These are phyloP conservation scores for Fusarium torreyae DNA, from an alignment of 2,329 filamentous ascomycete genomes.

Conservation along the genomic window DNA sequence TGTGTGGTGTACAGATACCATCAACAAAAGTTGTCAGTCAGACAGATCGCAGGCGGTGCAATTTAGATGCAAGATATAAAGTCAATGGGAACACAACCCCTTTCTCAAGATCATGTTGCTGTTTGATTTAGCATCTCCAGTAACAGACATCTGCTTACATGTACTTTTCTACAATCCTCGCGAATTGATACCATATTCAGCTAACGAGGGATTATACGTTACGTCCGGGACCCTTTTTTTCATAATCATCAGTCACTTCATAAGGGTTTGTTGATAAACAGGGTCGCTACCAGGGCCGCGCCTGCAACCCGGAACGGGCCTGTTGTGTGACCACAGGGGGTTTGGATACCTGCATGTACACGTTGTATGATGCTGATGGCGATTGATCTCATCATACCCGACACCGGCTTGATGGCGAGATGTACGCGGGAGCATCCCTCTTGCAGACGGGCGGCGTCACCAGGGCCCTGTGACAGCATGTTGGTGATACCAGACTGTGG, in stretches of 20 bases:
- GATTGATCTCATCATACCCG: slow-evolving; percentile 38
- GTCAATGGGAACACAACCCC: slow-evolving; percentile 42
- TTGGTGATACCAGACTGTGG: slow-evolving; percentile 39
- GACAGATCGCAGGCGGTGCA: slow-evolving; percentile 48
- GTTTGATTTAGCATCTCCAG: not conserved
- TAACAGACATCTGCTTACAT: slow-evolving; percentile 14
- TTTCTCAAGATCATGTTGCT: slow-evolving; percentile 10
- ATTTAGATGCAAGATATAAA: slow-evolving; percentile 49
- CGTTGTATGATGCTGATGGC: slow-evolving; percentile 37
- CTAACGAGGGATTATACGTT: slow-evolving; percentile 9
- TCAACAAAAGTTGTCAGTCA: slow-evolving; percentile 32
- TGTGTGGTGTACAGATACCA: slow-evolving; percentile 17
- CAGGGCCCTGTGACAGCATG: slow-evolving; percentile 34
- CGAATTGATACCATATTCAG: slow-evolving; percentile 38
- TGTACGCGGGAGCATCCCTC: slow-evolving; percentile 36
- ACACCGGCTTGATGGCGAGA: slow-evolving; percentile 43
- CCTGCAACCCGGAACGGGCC: slow-evolving; percentile 31
- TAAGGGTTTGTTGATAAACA: slow-evolving; percentile 39
- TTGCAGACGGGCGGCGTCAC: slow-evolving; percentile 13
- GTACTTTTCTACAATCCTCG: slow-evolving; percentile 12
- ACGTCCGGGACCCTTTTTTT: slow-evolving; percentile 3
- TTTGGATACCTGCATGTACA: slow-evolving; percentile 31
- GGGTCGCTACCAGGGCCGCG: slow-evolving; percentile 38
- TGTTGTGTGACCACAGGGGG: slow-evolving; percentile 39
- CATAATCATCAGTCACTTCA: slow-evolving; percentile 10